These are phyloP conservation scores for Phanerochaete sordida DNA, from an alignment of 768 basidiomycete species.

Conservation along the genomic window DNA sequence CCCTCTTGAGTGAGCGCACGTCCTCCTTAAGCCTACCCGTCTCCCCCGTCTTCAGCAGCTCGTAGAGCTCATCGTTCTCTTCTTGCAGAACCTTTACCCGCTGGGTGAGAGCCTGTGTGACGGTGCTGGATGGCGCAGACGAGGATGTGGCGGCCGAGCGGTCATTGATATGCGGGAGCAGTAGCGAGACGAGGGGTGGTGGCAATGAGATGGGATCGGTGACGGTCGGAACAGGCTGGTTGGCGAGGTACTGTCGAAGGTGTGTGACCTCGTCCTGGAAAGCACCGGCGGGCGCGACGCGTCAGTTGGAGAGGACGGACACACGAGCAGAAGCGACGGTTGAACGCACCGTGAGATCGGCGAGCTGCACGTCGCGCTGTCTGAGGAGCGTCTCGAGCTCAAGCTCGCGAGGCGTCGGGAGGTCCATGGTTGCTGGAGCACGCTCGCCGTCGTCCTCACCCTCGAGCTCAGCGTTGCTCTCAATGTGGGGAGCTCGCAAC, in stretches of 20 bases:
- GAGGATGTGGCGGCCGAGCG: conserved; percentile 26
- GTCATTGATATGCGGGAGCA: conserved; percentile 63
- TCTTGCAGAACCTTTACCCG: conserved; percentile 71
- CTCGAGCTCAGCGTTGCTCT: conserved; percentile 17
- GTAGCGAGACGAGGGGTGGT: conserved; percentile 61
- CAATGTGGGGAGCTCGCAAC: conserved; percentile 10
- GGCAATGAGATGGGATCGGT: conserved; percentile 69
- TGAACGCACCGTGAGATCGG: conserved; percentile 64
- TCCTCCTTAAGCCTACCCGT: conserved; percentile 82
- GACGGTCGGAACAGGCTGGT: conserved; percentile 55
- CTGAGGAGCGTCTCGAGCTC: conserved; percentile 80
- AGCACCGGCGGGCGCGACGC: conserved; percentile 16
- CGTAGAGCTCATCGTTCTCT: conserved; percentile 85
- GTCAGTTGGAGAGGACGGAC: conserved; percentile 12
- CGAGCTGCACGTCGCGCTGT: conserved; percentile 68
- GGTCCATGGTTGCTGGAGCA: conserved; percentile 43
- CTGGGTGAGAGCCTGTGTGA: conserved; percentile 72
- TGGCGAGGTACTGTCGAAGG: conserved; percentile 60
- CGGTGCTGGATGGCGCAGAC: conserved; percentile 42
- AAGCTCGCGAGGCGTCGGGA: conserved; percentile 73
- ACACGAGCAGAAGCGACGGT: conserved; percentile 11
- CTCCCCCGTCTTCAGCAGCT: conserved; percentile 68
- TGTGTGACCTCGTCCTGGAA: conserved; percentile 70
- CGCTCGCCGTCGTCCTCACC: conserved; percentile 8
- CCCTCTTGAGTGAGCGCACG: conserved; percentile 62